These are phyloP conservation scores for Asterochloris sp. DNA, from an alignment of 139 green algal genomes.

Conservation along the genomic window DNA sequence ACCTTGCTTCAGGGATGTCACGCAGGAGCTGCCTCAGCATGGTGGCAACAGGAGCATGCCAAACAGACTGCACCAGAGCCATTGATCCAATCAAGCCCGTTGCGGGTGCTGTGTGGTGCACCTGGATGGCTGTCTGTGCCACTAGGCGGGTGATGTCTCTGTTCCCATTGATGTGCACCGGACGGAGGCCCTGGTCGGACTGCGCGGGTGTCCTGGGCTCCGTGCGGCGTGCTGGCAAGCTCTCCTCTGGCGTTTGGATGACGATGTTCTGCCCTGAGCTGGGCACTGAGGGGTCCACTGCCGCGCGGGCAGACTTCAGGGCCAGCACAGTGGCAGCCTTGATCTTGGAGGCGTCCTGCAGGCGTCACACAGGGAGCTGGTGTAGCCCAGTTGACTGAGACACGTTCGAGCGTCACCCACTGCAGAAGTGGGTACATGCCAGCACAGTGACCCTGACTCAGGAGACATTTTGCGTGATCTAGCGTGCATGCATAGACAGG, in stretches of 20 bases:
- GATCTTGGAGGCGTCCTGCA: constrained; percentile 30
- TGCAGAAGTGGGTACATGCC: no score
- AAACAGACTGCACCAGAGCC: no score
- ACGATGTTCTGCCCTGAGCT: constrained; percentile 20
- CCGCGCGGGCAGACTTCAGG: constrained; percentile 26
- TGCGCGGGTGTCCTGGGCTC: background rate
- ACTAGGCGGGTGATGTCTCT: constrained; percentile 26
- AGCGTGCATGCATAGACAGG: no score
- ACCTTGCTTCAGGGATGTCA: no score
- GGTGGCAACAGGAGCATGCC: no score
- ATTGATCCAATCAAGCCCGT: no score
- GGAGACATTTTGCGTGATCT: no score
- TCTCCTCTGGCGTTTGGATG: constrained; percentile 20
- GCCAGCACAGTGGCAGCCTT: constrained; percentile 35
- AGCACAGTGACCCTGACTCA: no score
- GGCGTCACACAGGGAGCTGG: background rate
- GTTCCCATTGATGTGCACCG: constrained; percentile 14
- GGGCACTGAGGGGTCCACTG: constrained; percentile 17
- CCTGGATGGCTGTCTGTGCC: constrained; percentile 26
- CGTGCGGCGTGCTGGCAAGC: background rate
- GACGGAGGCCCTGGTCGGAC: constrained; percentile 13
- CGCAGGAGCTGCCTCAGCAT: no score
- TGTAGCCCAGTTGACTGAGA: no score
- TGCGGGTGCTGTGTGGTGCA: background rate
- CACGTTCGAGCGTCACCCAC: no score